phyloP scores from a whole-genome alignment of 2,329 filamentous ascomycete species.

The Penicillium italicum region DNA sequence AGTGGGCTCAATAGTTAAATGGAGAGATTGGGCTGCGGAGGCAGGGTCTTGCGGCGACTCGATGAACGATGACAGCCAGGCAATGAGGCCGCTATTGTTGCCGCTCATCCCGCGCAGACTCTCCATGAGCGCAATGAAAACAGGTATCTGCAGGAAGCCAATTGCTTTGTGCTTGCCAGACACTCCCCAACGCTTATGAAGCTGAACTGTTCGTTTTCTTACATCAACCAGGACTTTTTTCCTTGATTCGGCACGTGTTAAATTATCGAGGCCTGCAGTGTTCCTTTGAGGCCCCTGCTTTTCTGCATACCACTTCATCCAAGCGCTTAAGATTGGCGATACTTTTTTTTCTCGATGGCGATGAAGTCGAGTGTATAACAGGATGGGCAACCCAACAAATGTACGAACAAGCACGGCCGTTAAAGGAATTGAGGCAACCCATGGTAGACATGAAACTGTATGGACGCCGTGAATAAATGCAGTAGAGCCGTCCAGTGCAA shows the following conservation, averaged over 20 bases:
- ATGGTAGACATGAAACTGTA: slow-evolving; percentile 47
- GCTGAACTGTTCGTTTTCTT: slow-evolving; percentile 20
- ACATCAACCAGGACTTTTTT: slow-evolving; percentile 16
- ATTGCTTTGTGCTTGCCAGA: slow-evolving; percentile 32
- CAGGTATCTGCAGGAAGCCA: slow-evolving; percentile 42
- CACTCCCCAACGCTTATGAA: slow-evolving; percentile 38
- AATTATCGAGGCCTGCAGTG: fast-evolving
- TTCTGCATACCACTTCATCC: slow-evolving; percentile 26
- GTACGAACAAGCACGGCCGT: slow-evolving; percentile 52
- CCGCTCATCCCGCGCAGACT: slow-evolving; percentile 49
- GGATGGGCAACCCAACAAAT: slow-evolving; percentile 47
- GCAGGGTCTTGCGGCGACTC: slow-evolving; percentile 14
- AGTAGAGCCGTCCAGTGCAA: slow-evolving; percentile 45
- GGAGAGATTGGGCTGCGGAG: slow-evolving; percentile 20
- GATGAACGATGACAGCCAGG: slow-evolving; percentile 33
- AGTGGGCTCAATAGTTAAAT: slow-evolving; percentile 44
- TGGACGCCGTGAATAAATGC: slow-evolving; percentile 52
- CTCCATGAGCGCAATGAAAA: slow-evolving; percentile 49
- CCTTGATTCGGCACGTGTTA: slow-evolving; percentile 3
- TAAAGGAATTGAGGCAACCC: slow-evolving; percentile 54
- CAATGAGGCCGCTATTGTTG: slow-evolving; percentile 39
- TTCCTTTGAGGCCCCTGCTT: neutral
- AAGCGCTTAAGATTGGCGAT: slow-evolving; percentile 42
- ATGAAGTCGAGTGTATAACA: slow-evolving; percentile 43
- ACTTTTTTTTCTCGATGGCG: slow-evolving; percentile 43